These are phyloP conservation scores for Trichoderma atroviride DNA, from an alignment of 2,329 filamentous ascomycete species.

Conservation along the genomic window DNA sequence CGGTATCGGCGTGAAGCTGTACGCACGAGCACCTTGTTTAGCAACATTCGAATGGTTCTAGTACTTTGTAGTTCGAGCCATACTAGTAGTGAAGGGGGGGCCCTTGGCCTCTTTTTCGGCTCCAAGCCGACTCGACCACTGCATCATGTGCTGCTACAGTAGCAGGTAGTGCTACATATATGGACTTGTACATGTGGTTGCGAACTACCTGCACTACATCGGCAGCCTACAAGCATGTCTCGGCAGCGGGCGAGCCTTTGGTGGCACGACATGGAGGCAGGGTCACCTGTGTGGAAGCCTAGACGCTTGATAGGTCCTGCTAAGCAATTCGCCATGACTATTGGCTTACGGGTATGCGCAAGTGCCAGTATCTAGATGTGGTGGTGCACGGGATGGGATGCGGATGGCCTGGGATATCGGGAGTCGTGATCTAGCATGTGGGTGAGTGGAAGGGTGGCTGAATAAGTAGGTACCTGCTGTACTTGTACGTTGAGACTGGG, in stretches of 20 bases:
- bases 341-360: not conserved
- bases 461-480: not conserved
- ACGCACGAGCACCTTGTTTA: not conserved
- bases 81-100: not conserved
- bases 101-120: not conserved
- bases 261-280: conserved; percentile 19
- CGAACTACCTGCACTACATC: not conserved
- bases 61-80: not conserved
- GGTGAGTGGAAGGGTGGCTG: not conserved
- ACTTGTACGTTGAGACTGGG: not conserved
- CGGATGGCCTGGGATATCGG: not conserved
- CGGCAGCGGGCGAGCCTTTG: conserved; percentile 1
- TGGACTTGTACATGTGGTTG: not conserved
- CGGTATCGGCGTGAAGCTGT: not conserved
- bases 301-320: conserved; percentile 4
- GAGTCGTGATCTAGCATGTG: not conserved
- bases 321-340: not conserved
- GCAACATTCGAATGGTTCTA: not conserved
- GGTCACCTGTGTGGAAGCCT: conserved; percentile 16
- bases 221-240: not conserved
- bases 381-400: not conserved
- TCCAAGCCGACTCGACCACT: not conserved
- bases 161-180: not conserved
- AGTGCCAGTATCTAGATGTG: not conserved
- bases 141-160: not conserved